Evolutionary conservation across 306 rosid species (phyloP).

Genomic region (Calophaca sinica): DNA sequence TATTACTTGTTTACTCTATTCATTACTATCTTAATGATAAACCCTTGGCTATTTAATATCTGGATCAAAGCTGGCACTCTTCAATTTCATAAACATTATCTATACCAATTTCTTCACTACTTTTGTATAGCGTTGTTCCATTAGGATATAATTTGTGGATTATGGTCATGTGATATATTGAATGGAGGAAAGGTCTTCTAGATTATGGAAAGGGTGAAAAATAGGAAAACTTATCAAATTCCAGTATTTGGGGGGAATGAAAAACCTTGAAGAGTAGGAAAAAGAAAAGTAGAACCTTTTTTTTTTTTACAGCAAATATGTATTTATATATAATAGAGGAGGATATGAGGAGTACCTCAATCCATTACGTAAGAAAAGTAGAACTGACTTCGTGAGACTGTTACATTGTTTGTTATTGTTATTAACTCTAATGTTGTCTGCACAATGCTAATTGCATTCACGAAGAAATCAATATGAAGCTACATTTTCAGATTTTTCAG

Average conservation of each 20-base stretch:
- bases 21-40: slow-evolving; percentile 26
- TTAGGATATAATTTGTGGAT: too few relatives aligned
- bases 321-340: too few relatives aligned
- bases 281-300: too few relatives aligned
- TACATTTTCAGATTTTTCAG: not conserved
- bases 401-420: not conserved
- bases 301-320: too few relatives aligned
- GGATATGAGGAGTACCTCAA: too few relatives aligned
- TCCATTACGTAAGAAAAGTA: too few relatives aligned
- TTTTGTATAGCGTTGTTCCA: not conserved
- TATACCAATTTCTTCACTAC: not conserved
- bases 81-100: not conserved
- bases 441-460: not conserved
- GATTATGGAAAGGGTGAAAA: too few relatives aligned
- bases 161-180: not conserved
- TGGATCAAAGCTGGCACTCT: not conserved
- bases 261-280: too few relatives aligned
- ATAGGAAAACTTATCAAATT: too few relatives aligned
- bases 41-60: slow-evolving; percentile 1
- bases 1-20: slow-evolving; percentile 12
- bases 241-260: too few relatives aligned
- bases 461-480: not conserved
- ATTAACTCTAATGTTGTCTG: not conserved
- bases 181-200: not conserved
- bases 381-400: slow-evolving; percentile 3